phyloP scores from a whole-genome alignment of 768 basidiomycete genomes.

The Polyporus arcularius region DNA sequence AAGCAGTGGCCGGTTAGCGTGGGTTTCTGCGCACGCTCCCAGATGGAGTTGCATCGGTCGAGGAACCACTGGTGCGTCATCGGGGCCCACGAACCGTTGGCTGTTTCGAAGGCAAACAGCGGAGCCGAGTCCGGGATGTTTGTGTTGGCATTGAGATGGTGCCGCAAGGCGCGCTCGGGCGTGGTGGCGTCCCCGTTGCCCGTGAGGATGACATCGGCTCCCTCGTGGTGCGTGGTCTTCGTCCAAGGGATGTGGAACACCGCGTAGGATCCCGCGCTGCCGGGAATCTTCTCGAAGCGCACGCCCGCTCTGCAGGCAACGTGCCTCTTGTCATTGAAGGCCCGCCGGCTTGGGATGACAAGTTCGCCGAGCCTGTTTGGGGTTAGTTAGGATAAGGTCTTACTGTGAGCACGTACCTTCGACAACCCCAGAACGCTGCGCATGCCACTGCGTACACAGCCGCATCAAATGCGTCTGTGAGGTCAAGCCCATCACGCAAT shows the following conservation, averaged over 20 bases:
- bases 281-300: not conserved
- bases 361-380: slow-evolving; percentile 18
- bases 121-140: not conserved
- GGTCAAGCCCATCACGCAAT: slow-evolving; percentile 26
- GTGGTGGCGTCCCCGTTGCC: slow-evolving; percentile 13
- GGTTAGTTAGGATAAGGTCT: not conserved
- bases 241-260: slow-evolving; percentile 38
- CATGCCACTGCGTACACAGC: slow-evolving; percentile 39
- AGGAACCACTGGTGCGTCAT: slow-evolving; percentile 15
- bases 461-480: slow-evolving; percentile 31
- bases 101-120: not conserved
- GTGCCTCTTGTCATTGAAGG: slow-evolving; percentile 5
- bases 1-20: slow-evolving; percentile 15
- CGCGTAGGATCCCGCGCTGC: slow-evolving; percentile 9
- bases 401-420: not conserved
- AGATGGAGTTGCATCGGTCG: slow-evolving; percentile 15
- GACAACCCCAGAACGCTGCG: slow-evolving; percentile 38
- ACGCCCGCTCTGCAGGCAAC: not conserved
- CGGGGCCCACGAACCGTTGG: not conserved
- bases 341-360: not conserved
- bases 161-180: slow-evolving; percentile 24
- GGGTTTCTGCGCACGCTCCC: not conserved
- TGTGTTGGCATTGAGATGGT: slow-evolving; percentile 18
- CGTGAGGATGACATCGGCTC: slow-evolving; percentile 34
- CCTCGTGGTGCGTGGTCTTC: slow-evolving; percentile 31